Base-by-base conservation (phyloP, 495 filamentous ascomycete species). In the Daldinia grandis region DNA sequence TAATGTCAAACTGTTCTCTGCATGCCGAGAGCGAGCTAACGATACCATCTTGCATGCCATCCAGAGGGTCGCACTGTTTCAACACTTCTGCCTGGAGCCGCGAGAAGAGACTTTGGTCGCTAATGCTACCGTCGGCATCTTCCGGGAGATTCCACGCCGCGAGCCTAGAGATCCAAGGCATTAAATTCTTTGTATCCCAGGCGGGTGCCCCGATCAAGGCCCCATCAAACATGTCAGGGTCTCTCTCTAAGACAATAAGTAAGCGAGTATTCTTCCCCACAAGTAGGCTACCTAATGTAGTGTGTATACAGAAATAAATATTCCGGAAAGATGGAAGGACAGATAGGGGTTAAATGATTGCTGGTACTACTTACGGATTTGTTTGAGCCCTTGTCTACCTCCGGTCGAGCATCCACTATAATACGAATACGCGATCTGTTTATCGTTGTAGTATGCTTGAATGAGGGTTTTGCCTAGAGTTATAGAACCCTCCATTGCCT, bases 21-120 rank as follows among this genome's bases (percentile, higher is more conserved):
- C 89, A 92, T 8, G 84, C 77, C 53, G 78, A 75, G 0, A 85
- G 85, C 62, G 88, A 84, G 51, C 85, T 86, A 55, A 91, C 87
- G 65, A 90, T 86, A 7, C 83, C 84, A 61, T 90, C 89, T 15
- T 78, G 78, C 0, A 87, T 81, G 3, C 88, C 89, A 71, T 91
- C 89, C 30, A 88, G 79, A 0, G 68, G 60, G 73, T 92, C 88
- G 57, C 89, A 92, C 72, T 91, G 88, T 5, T 80, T 81, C 24
- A 91, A 10, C 19, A 90, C 84, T 72, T 89, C 88, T 0, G 78
- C 72, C n/a, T 84, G 83, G 9, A 88, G 82, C 10, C 81, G 74
- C 1, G 75, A 75, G 81, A 87, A 89, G 6, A 85, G 71, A 4
- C 76, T 72, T 7, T 80, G 37, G 2, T 86, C 76, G 24, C 35